A percentile compares a stretch with the other conserved stretches of the same genome.
These are phyloP conservation scores for Venturia effusa DNA, from an alignment of 2,329 filamentous ascomycete species.

Conservation along the genomic window DNA sequence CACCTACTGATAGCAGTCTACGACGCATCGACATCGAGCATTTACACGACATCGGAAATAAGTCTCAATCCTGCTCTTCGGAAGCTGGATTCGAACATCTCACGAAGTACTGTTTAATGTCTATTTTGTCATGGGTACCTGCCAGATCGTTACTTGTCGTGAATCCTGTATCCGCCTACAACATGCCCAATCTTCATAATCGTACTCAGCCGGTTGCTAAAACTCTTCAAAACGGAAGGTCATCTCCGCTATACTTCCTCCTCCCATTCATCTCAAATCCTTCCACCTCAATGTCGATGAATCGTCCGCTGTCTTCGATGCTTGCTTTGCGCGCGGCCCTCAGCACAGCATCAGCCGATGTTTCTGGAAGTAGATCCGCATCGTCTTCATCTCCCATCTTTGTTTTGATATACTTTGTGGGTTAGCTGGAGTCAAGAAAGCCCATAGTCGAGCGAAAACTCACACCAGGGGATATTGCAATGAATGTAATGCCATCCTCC, in stretches of 20 bases:
- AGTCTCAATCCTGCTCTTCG: too few species aligned
- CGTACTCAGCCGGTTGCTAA: background rate
- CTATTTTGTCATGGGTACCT: too few species aligned
- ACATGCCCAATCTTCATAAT: background rate
- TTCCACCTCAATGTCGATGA: slow-evolving; percentile 3
- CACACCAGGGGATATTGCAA: slow-evolving; percentile 36
- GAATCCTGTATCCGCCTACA: too few species aligned
- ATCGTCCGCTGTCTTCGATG: background rate
- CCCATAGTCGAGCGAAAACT: slow-evolving; percentile 10
- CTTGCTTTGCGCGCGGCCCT: background rate
- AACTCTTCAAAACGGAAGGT: background rate
- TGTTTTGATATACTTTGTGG: slow-evolving; percentile 2
- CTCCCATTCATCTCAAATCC: slow-evolving; percentile 2
- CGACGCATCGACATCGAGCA: too few species aligned
- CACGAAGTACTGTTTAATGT: too few species aligned
- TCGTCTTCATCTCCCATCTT: background rate
- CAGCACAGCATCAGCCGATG: background rate
- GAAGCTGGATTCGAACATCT: too few species aligned
- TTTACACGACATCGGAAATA: too few species aligned
- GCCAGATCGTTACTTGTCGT: too few species aligned
- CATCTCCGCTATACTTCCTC: slow-evolving; percentile 2
- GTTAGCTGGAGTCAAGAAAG: background rate
- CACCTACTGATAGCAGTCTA: too few species aligned
- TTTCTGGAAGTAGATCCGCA: background rate
- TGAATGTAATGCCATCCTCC: slow-evolving; percentile 32